A percentile compares a stretch with the other conserved stretches of the same genome.
These are phyloP conservation scores for Pythium sukuiense DNA, from an alignment of 352 stramenopile species.

Conservation along the genomic window DNA sequence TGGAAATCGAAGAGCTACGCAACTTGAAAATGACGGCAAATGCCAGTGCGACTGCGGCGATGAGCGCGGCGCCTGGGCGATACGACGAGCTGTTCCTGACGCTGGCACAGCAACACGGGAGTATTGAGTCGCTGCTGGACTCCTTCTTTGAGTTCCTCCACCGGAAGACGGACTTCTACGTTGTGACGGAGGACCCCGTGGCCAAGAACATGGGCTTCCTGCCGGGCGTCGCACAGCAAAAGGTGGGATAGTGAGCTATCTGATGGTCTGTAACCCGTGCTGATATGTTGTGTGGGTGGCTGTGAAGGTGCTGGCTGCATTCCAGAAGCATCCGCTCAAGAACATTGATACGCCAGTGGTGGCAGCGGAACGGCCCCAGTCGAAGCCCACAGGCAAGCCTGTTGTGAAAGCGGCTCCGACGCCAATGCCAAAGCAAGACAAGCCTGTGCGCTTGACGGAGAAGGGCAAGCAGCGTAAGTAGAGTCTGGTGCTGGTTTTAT, in stretches of 20 bases:
- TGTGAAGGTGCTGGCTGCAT: slow-evolving; percentile 51
- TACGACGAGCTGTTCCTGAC: slow-evolving; percentile 91
- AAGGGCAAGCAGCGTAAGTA: slow-evolving; percentile 70
- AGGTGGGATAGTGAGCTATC: slow-evolving; percentile 24
- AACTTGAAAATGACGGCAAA: neutral
- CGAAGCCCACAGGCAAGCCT: neutral
- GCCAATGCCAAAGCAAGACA: neutral
- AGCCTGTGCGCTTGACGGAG: slow-evolving; percentile 39
- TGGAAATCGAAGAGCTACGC: neutral
- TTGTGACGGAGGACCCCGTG: slow-evolving; percentile 51
- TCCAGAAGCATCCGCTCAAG: slow-evolving; percentile 67
- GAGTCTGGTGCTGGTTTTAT: neutral
- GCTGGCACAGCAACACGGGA: slow-evolving; percentile 92
- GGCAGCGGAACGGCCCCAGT: neutral
- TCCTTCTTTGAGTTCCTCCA: slow-evolving; percentile 97
- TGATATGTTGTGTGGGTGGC: slow-evolving; percentile 1
- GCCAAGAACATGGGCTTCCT: slow-evolving; percentile 61
- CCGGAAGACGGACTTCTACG: slow-evolving; percentile 98
- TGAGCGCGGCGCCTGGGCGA: slow-evolving; percentile 1
- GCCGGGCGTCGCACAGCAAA: slow-evolving; percentile 59
- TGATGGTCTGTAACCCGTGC: neutral
- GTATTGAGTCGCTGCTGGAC: slow-evolving; percentile 96
- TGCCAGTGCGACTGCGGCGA: neutral
- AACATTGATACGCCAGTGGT: slow-evolving; percentile 37
- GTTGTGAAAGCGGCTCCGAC: neutral